Conservation (phyloP, 106 monocot species). For the Hemerocallis citrina region DNA sequence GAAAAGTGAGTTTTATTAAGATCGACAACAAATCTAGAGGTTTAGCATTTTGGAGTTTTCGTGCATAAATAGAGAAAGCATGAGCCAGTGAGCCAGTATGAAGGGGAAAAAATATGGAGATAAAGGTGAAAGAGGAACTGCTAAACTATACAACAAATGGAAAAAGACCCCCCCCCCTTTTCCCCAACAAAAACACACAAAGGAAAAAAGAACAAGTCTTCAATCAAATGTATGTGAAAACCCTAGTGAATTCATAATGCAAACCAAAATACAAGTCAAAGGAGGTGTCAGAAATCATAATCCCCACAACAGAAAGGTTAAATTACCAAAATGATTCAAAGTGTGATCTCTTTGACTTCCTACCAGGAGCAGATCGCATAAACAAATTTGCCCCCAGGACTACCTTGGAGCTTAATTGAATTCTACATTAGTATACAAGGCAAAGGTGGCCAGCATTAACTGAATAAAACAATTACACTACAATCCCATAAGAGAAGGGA, state of each 20-base stretch:
- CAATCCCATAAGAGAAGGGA: not conserved
- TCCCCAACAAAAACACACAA: too few species aligned
- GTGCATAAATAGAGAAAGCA: too few species aligned
- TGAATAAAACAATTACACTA: not conserved
- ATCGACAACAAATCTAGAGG: too few species aligned
- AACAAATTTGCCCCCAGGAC: too few species aligned
- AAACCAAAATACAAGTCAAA: not conserved
- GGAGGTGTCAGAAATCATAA: not conserved
- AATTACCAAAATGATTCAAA: not conserved
- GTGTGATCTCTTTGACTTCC: not conserved
- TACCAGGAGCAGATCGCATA: not conserved
- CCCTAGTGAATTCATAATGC: not conserved
- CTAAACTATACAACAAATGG: too few species aligned
- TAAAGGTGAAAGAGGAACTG: too few species aligned
- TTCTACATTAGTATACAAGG: not conserved
- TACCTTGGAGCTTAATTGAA: not conserved
- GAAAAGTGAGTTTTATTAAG: too few species aligned
- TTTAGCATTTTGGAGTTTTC: too few species aligned
- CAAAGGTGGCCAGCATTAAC: not conserved
- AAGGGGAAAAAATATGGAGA: too few species aligned
- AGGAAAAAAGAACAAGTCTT: too few species aligned
- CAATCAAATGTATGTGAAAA: not conserved
- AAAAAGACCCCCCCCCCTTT: too few species aligned
- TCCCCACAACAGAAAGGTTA: not conserved
- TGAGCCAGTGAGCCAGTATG: too few species aligned